Base-by-base conservation (phyloP, 768 basidiomycete genomes). In the Lepiota venenata region DNA sequence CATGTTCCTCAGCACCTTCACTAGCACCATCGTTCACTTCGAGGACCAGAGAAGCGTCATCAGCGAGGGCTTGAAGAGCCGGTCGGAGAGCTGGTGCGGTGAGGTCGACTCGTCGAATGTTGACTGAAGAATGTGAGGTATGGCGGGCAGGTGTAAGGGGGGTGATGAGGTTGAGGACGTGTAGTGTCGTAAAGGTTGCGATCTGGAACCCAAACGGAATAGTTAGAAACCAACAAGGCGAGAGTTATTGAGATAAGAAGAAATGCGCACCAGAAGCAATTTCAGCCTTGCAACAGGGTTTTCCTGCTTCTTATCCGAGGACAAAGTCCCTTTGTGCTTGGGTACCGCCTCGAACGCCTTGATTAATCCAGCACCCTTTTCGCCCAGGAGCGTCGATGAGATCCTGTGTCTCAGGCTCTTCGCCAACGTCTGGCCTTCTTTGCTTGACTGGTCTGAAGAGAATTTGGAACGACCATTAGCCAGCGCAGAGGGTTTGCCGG, bases 91-190 rank as follows among this genome's bases (percentile, higher is more conserved):
- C 75, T 1, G 84, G 79, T 3, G 81, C 76, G 3, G 84, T 79
- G 40, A 91, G 79, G 63, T 95, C 91, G 20, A 93, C 86, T 57
- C 81, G 85, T 52, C 77, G 76, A 6, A 71, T 59, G 55, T 64
- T 60, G 70, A 59, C 60, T 2, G 63, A 47, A 20, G 61, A 49
- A 15, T 59, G 52, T n/a, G 50, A 45, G 75, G 55, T 79, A 70
- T 60, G 78, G 61, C 69, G 82, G 60, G 54, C 82, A 67, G 61
- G 83, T 0, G 94, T 88, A 46, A 99, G 81, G 0, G 97, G 94
- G 0, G 95, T 90, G 67, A 87, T 88, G 55, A 98, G 82, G 75
- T 98, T 98, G 58, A 97, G 80, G 51, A 94, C 82, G 61, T 99
- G 97, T 2, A 99, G 73, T 0, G 85, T 85, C 59, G 96, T 78